These are phyloP conservation scores for Metschnikowia gelsemii DNA, from an alignment of 805 yeast genomes.

Conservation along the genomic window DNA sequence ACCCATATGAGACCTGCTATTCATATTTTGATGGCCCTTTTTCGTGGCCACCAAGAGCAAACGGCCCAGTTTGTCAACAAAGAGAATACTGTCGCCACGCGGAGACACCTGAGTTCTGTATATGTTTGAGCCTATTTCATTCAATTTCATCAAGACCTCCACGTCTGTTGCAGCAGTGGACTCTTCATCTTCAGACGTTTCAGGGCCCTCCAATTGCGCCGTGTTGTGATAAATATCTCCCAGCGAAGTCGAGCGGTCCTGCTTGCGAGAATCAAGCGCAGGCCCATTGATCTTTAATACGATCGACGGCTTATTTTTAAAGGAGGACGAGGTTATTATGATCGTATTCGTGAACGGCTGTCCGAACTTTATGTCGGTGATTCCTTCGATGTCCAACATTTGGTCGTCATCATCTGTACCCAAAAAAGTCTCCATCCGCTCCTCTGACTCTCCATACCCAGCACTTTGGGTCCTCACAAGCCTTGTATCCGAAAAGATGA, in stretches of 20 bases:
- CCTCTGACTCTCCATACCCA: conserved; percentile 16
- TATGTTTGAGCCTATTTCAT: conserved; percentile 78
- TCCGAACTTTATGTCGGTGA: conserved; percentile 71
- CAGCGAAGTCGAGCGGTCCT: not conserved
- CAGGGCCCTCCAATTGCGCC: not conserved
- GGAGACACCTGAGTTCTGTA: conserved; percentile 78
- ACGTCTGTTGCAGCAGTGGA: conserved; percentile 26
- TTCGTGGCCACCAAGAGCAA: conserved; percentile 69
- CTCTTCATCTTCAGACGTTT: conserved; percentile 12
- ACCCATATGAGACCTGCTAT: conserved; percentile 20
- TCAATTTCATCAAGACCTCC: conserved; percentile 50
- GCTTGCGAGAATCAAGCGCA: conserved; percentile 3
- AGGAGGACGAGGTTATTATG: conserved; percentile 38
- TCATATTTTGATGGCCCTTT: conserved; percentile 27
- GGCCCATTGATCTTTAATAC: conserved; percentile 35
- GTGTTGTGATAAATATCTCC: not conserved
- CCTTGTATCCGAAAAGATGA: conserved; percentile 37
- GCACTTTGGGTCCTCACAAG: conserved; percentile 5
- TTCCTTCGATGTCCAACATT: conserved; percentile 79
- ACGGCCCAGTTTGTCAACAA: conserved; percentile 74
- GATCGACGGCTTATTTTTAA: conserved; percentile 33
- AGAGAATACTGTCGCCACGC: conserved; percentile 81
- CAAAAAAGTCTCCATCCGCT: conserved; percentile 11
- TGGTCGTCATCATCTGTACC: conserved; percentile 23
- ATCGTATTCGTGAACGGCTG: conserved; percentile 34